Conservation (phyloP, 352 stramenopile species). For the Pythium vanterpoolii region DNA sequence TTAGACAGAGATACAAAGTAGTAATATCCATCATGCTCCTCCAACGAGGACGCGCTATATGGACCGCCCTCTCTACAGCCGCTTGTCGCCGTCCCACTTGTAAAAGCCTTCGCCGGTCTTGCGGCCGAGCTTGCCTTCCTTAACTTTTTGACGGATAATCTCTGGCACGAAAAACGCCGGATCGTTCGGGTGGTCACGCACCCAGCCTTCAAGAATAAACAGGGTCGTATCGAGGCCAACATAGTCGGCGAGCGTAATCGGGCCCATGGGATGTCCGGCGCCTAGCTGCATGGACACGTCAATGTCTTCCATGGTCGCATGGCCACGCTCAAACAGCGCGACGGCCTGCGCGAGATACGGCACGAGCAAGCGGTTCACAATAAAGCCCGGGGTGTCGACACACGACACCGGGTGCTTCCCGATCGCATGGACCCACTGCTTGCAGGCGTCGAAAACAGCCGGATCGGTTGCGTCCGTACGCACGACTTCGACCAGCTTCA, state of each 20-base stretch:
- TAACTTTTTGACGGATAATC: constrained; percentile 90
- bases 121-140: constrained; percentile 91
- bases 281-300: constrained; percentile 97
- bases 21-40: too few relatives aligned
- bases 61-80: constrained; percentile 36
- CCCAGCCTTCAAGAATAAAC: constrained; percentile 95
- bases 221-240: constrained; percentile 96
- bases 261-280: constrained; percentile 97
- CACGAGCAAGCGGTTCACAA: constrained; percentile 94
- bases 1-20: too few relatives aligned
- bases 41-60: too few relatives aligned
- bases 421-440: constrained; percentile 90
- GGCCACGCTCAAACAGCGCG: constrained; percentile 91
- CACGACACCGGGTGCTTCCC: constrained; percentile 94
- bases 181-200: constrained; percentile 94
- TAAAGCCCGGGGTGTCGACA: constrained; percentile 97
- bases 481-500: constrained; percentile 97
- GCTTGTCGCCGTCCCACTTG: constrained; percentile 87
- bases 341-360: constrained; percentile 87
- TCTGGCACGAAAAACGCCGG: constrained; percentile 94
- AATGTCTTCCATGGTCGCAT: constrained; percentile 96
- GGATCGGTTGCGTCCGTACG: constrained; percentile 91
- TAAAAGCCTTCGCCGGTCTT: constrained; percentile 98
- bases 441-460: constrained; percentile 88
- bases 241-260: constrained; percentile 93